Base-by-base conservation (phyloP, 441 rosid genomes). In the Gossypium davidsonii region DNA sequence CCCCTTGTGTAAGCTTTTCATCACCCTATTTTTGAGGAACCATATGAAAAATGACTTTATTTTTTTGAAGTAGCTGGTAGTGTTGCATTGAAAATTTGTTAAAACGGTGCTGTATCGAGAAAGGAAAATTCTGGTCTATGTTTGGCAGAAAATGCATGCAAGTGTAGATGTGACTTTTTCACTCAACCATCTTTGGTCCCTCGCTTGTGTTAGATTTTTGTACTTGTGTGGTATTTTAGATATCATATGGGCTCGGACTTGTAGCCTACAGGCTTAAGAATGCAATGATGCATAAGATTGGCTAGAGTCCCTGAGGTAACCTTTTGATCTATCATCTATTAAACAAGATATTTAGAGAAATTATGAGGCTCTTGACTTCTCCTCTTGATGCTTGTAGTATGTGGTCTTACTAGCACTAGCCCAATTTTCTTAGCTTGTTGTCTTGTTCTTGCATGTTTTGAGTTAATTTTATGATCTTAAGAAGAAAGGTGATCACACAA, bases 1-100 rank as follows among this genome's bases (percentile, higher is more conserved):
- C 39, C 92, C 97, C 70, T 11, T 91, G 74, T 95, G 99, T 95
- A 87, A 86, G 97, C 81, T 63, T 77, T 64, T 39, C 73, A 44
- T 63, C 71, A 51, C 70, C 58, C 76, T 60, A 56, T 49, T 65
- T 46, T 37, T 5, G 4, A 1, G 26, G 26, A 15, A 64, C 39
- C 44, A 39, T 53, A 37, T n/a, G 12, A 52, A 10, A 28, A 55
- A 26, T 37, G 18, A 48, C 37, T 21, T 20, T 39, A 28, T 25
- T 64, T 17, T 65, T 34, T 37, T 39, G n/a, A 44, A 21, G 44
- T 31, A 14, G 12, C 37, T 21, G 39, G 42, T 58, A 60, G 34
- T 71, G 28, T 39, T 71, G 56, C 64, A 21, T 21, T 71, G 8
- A n/a, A 42, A 23, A 9, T 23, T 42, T 56, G 37, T 56, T n/a